Conservation (phyloP, 331 rosid species). For the Telfairia occidentalis region DNA sequence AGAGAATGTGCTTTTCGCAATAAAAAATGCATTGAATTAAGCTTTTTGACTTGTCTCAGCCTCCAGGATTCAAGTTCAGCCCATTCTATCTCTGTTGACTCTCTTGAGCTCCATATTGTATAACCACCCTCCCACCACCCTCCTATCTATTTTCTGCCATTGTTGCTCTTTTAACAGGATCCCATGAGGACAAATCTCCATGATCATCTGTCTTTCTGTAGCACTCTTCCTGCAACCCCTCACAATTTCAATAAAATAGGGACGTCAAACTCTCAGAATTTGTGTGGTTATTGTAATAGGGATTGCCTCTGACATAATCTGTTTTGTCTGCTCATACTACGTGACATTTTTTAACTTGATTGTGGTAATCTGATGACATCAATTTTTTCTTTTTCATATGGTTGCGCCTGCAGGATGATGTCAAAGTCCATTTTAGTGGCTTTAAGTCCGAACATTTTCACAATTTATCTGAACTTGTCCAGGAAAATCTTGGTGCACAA, state of each 20-base stretch:
- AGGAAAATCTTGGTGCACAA: conserved; percentile 58
- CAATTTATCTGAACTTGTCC: conserved; percentile 85
- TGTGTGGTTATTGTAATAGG: background rate
- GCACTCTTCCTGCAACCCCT: too few relatives aligned
- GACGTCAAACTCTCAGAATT: background rate
- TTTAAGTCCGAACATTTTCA: conserved; percentile 73
- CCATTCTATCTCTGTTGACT: background rate
- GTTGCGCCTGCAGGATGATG: conserved; percentile 44
- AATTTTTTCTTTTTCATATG: background rate
- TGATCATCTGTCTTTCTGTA: too few relatives aligned
- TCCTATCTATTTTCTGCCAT: background rate
- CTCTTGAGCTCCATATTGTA: background rate
- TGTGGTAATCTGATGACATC: background rate
- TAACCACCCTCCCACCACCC: background rate
- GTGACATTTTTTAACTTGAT: background rate
- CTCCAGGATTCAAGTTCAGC: background rate
- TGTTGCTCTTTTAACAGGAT: background rate
- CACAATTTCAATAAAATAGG: too few relatives aligned
- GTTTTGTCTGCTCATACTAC: background rate
- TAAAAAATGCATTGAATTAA: background rate
- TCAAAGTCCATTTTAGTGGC: conserved; percentile 75
- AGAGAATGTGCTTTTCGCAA: background rate
- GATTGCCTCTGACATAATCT: background rate
- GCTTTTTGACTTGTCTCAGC: background rate
- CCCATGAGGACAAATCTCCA: too few relatives aligned